phyloP scores from a whole-genome alignment of 352 stramenopile species.

The Pythium dissimile region DNA sequence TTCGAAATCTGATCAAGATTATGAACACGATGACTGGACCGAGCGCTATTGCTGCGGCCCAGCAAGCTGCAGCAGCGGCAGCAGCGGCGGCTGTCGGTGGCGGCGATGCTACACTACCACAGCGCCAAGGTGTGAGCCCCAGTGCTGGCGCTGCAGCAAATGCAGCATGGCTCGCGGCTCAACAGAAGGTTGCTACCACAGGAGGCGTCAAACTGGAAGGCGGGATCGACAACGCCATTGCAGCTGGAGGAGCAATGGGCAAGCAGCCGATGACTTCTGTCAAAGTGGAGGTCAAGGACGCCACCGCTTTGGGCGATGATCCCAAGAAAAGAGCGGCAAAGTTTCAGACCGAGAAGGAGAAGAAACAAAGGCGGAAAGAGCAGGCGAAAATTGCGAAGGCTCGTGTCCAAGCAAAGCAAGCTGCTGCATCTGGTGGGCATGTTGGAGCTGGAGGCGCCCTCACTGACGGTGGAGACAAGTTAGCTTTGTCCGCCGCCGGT shows the following conservation, averaged over 20 bases:
- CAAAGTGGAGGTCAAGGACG: conserved; percentile 19
- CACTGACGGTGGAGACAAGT: neutral
- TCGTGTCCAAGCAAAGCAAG: conserved; percentile 67
- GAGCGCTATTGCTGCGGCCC: conserved; percentile 9
- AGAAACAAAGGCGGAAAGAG: conserved; percentile 80
- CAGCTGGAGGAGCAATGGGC: neutral
- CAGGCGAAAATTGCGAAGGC: conserved; percentile 78
- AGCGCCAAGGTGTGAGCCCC: conserved; percentile 8
- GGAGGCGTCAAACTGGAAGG: conserved; percentile 14
- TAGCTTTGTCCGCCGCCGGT: neutral
- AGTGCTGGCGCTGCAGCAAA: conserved; percentile 1
- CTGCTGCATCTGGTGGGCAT: conserved; percentile 24
- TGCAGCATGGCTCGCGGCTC: conserved; percentile 22
- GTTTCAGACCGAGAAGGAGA: conserved; percentile 84
- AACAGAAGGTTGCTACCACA: conserved; percentile 15
- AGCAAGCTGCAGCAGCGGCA: conserved; percentile 12
- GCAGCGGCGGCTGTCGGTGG: conserved; percentile 4
- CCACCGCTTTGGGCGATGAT: neutral
- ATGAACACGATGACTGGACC: conserved; percentile 73
- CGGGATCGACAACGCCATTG: conserved; percentile 1
- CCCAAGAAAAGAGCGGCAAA: conserved; percentile 77
- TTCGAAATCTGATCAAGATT: conserved; percentile 84
- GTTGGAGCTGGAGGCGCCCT: neutral
- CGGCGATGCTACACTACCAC: neutral
- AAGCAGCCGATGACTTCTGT: conserved; percentile 8